phyloP scores from a whole-genome alignment of 2,329 filamentous ascomycete species.

The Colletotrichum sp. region DNA sequence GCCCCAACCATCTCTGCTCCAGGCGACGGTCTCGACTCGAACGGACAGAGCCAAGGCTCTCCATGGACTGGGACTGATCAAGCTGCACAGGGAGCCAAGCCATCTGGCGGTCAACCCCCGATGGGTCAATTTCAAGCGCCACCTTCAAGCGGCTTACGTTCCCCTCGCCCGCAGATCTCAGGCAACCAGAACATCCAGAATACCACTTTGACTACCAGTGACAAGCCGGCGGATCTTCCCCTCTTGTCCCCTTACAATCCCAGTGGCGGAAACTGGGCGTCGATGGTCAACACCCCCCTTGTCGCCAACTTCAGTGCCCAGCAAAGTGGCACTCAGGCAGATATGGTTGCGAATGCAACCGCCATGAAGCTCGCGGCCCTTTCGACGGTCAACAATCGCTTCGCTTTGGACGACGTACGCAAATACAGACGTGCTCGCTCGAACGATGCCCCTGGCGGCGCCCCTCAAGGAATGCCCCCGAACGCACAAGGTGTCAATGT shows the following conservation, averaged over 20 bases:
- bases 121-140: slow-evolving; percentile 97
- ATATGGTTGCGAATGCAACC: slow-evolving; percentile 98
- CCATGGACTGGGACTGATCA: slow-evolving; percentile 71
- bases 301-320: slow-evolving; percentile 77
- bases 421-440: slow-evolving; percentile 94
- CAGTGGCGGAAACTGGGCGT: slow-evolving; percentile 93
- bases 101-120: slow-evolving; percentile 75
- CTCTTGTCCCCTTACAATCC: slow-evolving; percentile 84
- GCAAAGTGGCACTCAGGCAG: slow-evolving; percentile 73
- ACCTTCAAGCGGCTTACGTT: slow-evolving; percentile 75
- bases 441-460: slow-evolving; percentile 74
- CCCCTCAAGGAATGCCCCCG: neutral
- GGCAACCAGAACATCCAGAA: slow-evolving; percentile 78
- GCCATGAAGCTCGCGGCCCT: slow-evolving; percentile 98
- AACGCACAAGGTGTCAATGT: slow-evolving; percentile 62
- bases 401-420: slow-evolving; percentile 93
- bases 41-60: slow-evolving; percentile 72
- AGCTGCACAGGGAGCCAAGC: slow-evolving; percentile 66
- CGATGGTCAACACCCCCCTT: slow-evolving; percentile 98
- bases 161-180: slow-evolving; percentile 74
- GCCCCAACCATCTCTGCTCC: slow-evolving; percentile 78
- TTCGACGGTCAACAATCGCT: slow-evolving; percentile 97
- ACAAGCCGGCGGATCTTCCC: slow-evolving; percentile 76
- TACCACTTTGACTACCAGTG: slow-evolving; percentile 78
- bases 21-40: slow-evolving; percentile 64